phyloP scores from a whole-genome alignment of 441 rosid species.

The Adansonia gregorii region DNA sequence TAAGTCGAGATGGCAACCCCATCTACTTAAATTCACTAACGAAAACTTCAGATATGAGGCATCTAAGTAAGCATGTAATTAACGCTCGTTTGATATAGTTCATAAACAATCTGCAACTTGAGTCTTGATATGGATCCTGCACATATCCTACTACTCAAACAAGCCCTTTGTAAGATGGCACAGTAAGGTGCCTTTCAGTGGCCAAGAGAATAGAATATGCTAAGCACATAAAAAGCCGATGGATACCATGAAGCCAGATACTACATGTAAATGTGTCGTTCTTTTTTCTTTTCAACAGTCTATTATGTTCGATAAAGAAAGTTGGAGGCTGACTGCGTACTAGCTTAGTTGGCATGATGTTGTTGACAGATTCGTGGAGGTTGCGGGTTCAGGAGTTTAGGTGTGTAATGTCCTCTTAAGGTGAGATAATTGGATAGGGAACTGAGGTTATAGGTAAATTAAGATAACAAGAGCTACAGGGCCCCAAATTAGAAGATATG shows the following conservation, averaged over 20 bases:
- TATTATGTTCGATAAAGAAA: conserved; percentile 1
- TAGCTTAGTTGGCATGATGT: too few relatives aligned
- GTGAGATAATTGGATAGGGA: too few relatives aligned
- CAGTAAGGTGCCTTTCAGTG: conserved; percentile 11
- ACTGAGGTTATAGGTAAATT: too few relatives aligned
- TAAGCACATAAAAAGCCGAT: conserved; percentile 10
- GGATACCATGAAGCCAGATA: conserved; percentile 31
- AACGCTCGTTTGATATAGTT: not conserved
- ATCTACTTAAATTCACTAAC: not conserved
- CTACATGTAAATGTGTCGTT: conserved; percentile 20
- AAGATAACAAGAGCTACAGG: too few relatives aligned
- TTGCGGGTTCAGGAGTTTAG: too few relatives aligned
- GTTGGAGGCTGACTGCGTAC: too few relatives aligned
- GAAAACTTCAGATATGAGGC: not conserved
- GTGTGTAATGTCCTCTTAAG: too few relatives aligned
- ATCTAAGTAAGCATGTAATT: not conserved
- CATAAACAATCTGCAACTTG: not conserved
- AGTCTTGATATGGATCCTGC: not conserved
- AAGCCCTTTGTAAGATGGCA: not conserved
- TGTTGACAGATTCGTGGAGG: too few relatives aligned
- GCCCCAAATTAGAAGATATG: not conserved
- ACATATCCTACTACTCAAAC: not conserved
- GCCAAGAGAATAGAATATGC: conserved; percentile 15
- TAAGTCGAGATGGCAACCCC: not conserved
- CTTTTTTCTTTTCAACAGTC: conserved; percentile 27